Base-by-base conservation (phyloP, 129 eudicot species). In the Dittrichia graveolens region DNA sequence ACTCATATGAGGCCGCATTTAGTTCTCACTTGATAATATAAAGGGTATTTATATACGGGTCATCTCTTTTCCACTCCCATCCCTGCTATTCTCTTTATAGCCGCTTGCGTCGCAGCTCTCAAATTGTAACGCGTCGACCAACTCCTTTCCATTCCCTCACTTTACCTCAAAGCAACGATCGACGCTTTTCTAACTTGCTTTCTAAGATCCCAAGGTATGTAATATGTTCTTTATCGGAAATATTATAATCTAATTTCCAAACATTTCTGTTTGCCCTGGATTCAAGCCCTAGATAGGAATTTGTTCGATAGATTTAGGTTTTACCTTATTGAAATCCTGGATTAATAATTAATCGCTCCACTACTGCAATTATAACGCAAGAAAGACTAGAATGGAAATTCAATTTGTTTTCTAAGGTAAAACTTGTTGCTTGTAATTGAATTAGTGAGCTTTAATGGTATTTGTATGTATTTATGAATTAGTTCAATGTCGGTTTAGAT, bases 171-270 rank as follows among this genome's bases (percentile, higher is more conserved):
- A 61, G 24, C 24, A 40, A 7, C 67, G 41, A 61, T 61, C 45
- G 8, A 5, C 8, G 47, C 14, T 61, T 45, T 35, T 61, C 24
- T 38, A 24, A 40, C 15, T 6, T 19, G 47, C 35, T 61, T n/a
- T 61, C 45, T n/a, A 38, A 61, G 15, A 38, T 40, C 47, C 37
- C 67, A 61, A 38, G 67, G 67, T 61, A 61, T 13, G 67, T 61
- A 61, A 61, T 12, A n/a, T 61, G 47, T 34, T 61, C 67, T 40
- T 35, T 39, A 61, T 61, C 47, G 37, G 6, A 9, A n/a, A 61
- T 44, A 61, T 61, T 61, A 41, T 14, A 35, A 61, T 61, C 67
- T 60, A 14, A 61, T 8, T 13, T 38, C 45, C 47, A 13, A 11
- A 61, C 5, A 8, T 15, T 61, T 31, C 15, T 12, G 35, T 19